Evolutionary conservation across 208 protist genomes (phyloP), one percentile per base, ranked within the genome.

Genomic region (Crithidia thermophila): DNA sequence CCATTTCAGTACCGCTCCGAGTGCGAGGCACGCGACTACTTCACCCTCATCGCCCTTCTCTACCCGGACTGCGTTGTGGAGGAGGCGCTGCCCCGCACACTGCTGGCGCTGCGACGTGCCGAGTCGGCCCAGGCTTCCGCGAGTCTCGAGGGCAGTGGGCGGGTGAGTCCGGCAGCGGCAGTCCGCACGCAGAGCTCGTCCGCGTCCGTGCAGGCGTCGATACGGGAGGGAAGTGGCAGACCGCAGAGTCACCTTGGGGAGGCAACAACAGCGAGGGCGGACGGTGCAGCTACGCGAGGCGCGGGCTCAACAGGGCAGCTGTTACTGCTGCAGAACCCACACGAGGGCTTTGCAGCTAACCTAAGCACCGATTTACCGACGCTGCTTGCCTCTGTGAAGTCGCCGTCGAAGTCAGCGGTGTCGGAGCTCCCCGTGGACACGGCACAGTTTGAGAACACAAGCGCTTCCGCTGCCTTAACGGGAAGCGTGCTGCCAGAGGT

Each of bases 61-160:
- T 95, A 87, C 47, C 79, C 90, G 2, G 90, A 95, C 36, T 93
- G 86, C 61, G 88, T 93, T 46, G 61, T 77, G 8, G 65, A 72
- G 9, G 62, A 64, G 25, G 59, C 37, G 25, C 27, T 55, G 1
- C 49, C 53, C 0, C 56, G 64, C 23, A 46, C 36, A 14, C 13
- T 42, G 21, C 7, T 40, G 31, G 52, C 65, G 30, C 21, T 50
- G 61, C 67, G 52, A 8, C 31, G 77, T 13, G 43, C 50, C 18
- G 43, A 69, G 39, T n/a, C 58, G 28, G 42, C 49, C 8, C 45
- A 57, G 6, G 14, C 25, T 4, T 20, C 37, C 8, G 37, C 50
- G 43, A 42, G 21, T 18, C 43, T n/a, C 45, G 59, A 18, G 3
- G 45, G 47, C 11, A 53, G 43, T 9, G 59, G 53, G 11, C 20